Evolutionary conservation across 768 basidiomycete genomes (phyloP), one percentile per base, ranked within the genome.

Genomic region (Gyrodon lividus): DNA sequence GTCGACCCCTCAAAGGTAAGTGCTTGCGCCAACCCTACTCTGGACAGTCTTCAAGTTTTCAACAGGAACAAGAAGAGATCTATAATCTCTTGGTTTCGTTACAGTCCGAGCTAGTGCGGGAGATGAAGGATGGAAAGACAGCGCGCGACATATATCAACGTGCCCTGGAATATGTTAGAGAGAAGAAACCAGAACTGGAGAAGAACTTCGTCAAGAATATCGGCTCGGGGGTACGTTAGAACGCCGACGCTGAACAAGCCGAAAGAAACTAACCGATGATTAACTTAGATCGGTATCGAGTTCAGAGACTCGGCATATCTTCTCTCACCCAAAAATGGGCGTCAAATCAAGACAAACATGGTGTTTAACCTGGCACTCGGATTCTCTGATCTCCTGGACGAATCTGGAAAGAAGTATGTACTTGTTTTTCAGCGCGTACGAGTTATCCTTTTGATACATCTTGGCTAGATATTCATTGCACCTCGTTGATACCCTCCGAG

Each of bases 221-320:
- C 46, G 96, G 96, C 2, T 95, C 94, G 65, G 89, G 85, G 20
- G 94, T 96, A 67, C 60, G 86, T 73, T 20, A 37, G 16, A 2
- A 16, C 43, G 26, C 22, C 43, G 13, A 9, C 2, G 39, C 46
- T 42, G 13, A 14, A 26, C 40, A 10, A 9, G 5, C 31, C 5
- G 10, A 9, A 20, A 5, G 5, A 35, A 35, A 19, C 34, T 55
- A 34, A 61, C 30, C 17, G 12, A 31, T 33, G 41, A 19, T n/a
- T 59, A n/a, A n/a, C n/a, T n/a, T n/a, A 98, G 95, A 98, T 86
- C 68, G 96, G 96, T 6, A 83, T 98, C 65, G 96, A 99, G 68
- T 98, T 95, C 72, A 84, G 94, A 37, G 96, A 99, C 64, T 82
- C 87, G 9, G 75, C 84, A 0, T 97, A 94, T 66, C 71, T 94